Evolutionary conservation across 345 rosid genomes (phyloP), one percentile per base, ranked within the genome.

Genomic region (Lepidium didymum): DNA sequence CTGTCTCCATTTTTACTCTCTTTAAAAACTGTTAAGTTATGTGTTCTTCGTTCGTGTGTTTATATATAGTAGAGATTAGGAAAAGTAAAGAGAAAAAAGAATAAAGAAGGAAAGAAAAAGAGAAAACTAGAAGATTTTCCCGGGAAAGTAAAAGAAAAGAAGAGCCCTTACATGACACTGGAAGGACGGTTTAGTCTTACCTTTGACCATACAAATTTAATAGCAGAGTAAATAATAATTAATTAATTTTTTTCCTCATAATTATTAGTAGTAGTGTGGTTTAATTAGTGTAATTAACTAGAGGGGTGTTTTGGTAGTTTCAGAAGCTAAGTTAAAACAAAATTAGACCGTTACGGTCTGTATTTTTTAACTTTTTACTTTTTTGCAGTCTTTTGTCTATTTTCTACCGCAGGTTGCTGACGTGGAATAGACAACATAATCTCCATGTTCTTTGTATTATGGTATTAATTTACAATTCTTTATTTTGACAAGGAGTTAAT

Each of bases 1-100:
- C 79, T 83, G 77, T 79, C 66, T 63, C 68, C 64, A 34, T 27
- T 23, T 33, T 66, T 10, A 8, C 10, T 51, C 25, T 79, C 74
- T 64, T 56, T 12, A 6, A 36, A 47, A 18, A 12, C 69, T 64
- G 79, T 66, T 6, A 67, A 80, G 86, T 38, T 52, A 10, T 42
- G 37, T 61, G 33, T 52, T 21, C 13, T 44, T 64, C 41, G 62
- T 23, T 62, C 47, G 8, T 71, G 57, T 72, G 47, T 13, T 4
- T 44, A 25, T 60, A 15, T 72, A 52, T 52, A 70, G 8, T 34
- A 10, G 27, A 18, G 11, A 56, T 46, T 52, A 7, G 21, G 58
- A 46, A 46, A 55, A 64, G 18, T 49, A 49, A 46, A n/a, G 40
- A 16, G 11, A 33, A 7, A 66, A 53, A 46, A 3, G 51, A 61